Evolutionary conservation across 2,329 filamentous ascomycete genomes (phyloP).

Genomic region (Cryphonectria naterciae): DNA sequence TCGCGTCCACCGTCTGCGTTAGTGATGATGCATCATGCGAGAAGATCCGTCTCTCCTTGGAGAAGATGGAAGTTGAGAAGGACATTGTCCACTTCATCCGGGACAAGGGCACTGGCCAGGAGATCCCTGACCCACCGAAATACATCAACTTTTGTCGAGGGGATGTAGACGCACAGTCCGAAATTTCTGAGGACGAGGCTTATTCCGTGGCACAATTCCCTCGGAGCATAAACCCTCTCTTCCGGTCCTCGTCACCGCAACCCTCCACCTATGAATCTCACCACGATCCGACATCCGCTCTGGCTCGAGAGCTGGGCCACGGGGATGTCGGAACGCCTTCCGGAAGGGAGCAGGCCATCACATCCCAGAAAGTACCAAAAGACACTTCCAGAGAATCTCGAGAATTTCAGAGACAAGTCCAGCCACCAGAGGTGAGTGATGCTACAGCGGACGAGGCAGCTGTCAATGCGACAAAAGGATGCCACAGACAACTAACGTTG

Average conservation of each 20-base stretch:
- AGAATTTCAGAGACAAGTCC: conserved; percentile 20
- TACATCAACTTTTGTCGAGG: conserved; percentile 99
- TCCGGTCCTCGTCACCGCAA: conserved; percentile 93
- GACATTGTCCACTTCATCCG: conserved; percentile 90
- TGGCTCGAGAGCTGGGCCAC: conserved; percentile 72
- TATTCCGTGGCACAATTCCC: conserved; percentile 97
- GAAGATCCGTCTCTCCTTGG: conserved; percentile 89
- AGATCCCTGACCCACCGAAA: conserved; percentile 94
- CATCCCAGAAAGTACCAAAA: conserved; percentile 53
- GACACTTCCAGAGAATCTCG: conserved; percentile 19
- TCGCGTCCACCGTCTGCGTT: conserved; percentile 95
- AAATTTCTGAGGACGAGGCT: conserved; percentile 80
- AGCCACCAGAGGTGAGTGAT: conserved; percentile 26
- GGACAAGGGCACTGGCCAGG: conserved; percentile 88
- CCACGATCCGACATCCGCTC: conserved; percentile 77
- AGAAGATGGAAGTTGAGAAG: conserved; percentile 95
- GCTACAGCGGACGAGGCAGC: conserved; percentile 25
- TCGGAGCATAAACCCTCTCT: conserved; percentile 91
- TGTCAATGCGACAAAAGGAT: conserved; percentile 26
- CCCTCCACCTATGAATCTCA: conserved; percentile 92
- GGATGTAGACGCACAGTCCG: conserved; percentile 81
- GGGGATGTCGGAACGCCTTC: conserved; percentile 50
- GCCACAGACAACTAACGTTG: conserved; percentile 33
- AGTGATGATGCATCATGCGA: conserved; percentile 97
- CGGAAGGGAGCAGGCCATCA: conserved; percentile 54